Base-by-base conservation (phyloP, 495 filamentous ascomycete genomes). In the Staphylotrichum longicolle region DNA sequence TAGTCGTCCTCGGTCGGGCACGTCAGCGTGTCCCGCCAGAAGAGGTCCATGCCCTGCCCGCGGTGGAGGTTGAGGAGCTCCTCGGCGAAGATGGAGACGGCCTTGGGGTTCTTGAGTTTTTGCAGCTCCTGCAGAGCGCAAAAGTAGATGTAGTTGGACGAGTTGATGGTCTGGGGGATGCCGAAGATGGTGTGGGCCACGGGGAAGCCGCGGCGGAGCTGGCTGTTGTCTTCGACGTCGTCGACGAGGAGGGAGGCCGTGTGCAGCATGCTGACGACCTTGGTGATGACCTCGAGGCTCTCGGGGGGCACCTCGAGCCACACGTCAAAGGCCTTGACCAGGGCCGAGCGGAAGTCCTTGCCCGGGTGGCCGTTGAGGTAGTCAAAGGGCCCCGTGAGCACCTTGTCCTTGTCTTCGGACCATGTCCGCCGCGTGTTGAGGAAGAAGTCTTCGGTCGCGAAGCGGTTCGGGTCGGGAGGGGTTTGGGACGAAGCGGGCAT, bases 81-180 rank as follows among this genome's bases (percentile, higher is more conserved):
- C 57, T 96, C 88, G 5, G 88, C 86, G 74, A 88, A 97, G 59
- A 97, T 90, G 58, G 82, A 76, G 64, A 96, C 85, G 32, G 85
- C 84, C 54, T 73, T 75, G 0, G 87, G 85, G 68, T 91, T 96
- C 57, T 78, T 77, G 40, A 98, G 83, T 68, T 89, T 89, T 61
- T 86, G 81, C 1, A 96, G 74, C 73, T 93, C 90, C 64, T 90
- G 86, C 30, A 98, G 80, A 0, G 94, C 94, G 61, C 84, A 82
- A 69, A 98, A 98, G 78, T 98, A 98, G 57, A 96, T 85, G 72
- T 98, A 98, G 77, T 98, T 98, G 54, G 93, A 91, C 27, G 87
- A 90, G 77, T 98, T 98, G 74, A 98, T 96, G 44, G 95, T 96
- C 72, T 98, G 94, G 5, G 94, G 90, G 1, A 90, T 89, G 61